A percentile compares a stretch with the other conserved stretches of the same genome.
Conservation (phyloP, 23 red algal genomes). For the Gracilaria vermiculophylla region DNA sequence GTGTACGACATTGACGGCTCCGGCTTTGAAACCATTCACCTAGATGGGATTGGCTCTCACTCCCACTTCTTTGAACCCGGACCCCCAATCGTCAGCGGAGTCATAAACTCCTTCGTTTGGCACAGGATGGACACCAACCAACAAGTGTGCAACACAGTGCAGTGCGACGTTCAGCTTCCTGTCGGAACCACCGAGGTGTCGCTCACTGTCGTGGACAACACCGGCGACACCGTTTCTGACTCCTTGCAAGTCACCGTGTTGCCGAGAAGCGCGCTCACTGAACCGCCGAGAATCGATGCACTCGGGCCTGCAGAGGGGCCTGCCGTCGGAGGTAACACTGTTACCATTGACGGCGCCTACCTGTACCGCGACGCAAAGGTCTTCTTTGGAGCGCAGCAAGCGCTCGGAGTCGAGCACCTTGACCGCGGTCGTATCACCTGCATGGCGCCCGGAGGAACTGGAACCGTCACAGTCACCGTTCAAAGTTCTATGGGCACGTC, state of each 20-base stretch:
- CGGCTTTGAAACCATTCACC: constrained; percentile 40
- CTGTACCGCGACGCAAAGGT: constrained; percentile 34
- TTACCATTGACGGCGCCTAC: constrained; percentile 38
- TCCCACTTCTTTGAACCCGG: constrained; percentile 60
- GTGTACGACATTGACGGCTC: constrained; percentile 53
- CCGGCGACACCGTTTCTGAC: constrained; percentile 31
- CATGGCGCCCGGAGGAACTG: constrained; percentile 47
- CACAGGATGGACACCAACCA: constrained; percentile 17
- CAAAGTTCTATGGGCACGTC: constrained; percentile 32
- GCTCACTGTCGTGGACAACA: constrained; percentile 47
- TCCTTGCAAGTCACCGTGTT: constrained; percentile 44
- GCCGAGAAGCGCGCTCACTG: constrained; percentile 24
- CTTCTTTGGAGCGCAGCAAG: constrained; percentile 27
- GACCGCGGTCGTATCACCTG: constrained; percentile 34
- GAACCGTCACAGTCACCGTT: constrained; percentile 31
- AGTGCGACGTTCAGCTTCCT: constrained; percentile 12
- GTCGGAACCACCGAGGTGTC: constrained; percentile 45
- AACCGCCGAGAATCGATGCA: constrained; percentile 31
- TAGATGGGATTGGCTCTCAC: constrained; percentile 44
- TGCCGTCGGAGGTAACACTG: constrained; percentile 34
- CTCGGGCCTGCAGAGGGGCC: constrained; percentile 17
- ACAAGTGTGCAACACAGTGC: neutral
- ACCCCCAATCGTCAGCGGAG: constrained; percentile 49
- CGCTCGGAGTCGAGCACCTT: constrained; percentile 12
- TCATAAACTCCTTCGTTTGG: constrained; percentile 44